Evolutionary conservation across 768 basidiomycete species (phyloP).

Genomic region (Naematelia aurantialba): DNA sequence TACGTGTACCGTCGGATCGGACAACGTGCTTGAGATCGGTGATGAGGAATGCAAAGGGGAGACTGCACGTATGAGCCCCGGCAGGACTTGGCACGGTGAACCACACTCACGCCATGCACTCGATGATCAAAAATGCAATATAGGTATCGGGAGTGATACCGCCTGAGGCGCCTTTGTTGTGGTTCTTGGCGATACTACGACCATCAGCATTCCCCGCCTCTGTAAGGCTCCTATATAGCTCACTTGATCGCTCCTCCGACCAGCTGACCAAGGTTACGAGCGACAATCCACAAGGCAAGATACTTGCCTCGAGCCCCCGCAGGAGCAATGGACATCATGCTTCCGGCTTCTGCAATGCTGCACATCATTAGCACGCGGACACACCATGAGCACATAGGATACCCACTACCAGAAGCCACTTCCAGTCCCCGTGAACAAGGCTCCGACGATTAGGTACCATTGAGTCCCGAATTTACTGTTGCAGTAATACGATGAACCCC

Average conservation of each 20-base stretch:
- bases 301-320: conserved; percentile 23
- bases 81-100: conserved; percentile 18
- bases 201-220: conserved; percentile 17
- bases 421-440: conserved; percentile 1
- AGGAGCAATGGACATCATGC: conserved; percentile 26
- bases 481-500: conserved; percentile 6
- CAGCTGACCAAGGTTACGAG: conserved; percentile 20
- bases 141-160: conserved; percentile 1
- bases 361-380: not conserved
- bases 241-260: conserved; percentile 28
- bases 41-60: too few species aligned
- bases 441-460: conserved; percentile 6
- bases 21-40: conserved; percentile 24
- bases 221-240: conserved; percentile 5
- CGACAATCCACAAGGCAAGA: conserved; percentile 24
- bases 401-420: conserved; percentile 3
- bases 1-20: conserved; percentile 20
- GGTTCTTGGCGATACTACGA: not conserved
- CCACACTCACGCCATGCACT: conserved; percentile 17
- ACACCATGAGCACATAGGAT: too few species aligned
- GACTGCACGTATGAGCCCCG: too few species aligned
- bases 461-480: conserved; percentile 11
- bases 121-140: conserved; percentile 20
- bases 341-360: conserved; percentile 26
- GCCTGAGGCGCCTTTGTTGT: not conserved